These are phyloP conservation scores for Lachnellula subtilissima DNA, from an alignment of 2,329 filamentous ascomycete species.

Conservation along the genomic window DNA sequence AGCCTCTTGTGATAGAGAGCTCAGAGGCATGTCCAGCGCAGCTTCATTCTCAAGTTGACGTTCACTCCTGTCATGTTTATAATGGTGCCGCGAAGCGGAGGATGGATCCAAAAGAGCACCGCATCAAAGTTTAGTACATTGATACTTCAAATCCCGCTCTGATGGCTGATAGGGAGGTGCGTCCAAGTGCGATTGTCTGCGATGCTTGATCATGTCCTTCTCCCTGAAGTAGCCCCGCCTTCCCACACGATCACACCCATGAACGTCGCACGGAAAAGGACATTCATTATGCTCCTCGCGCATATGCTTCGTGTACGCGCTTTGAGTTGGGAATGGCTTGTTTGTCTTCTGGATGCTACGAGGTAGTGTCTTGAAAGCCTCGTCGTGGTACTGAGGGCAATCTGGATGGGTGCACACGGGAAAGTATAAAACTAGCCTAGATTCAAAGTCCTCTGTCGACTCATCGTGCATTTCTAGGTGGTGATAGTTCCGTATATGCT, in stretches of 20 bases:
- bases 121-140: no score
- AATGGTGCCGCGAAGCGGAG: no score
- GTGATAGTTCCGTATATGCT: constrained; percentile 36
- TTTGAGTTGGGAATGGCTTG: constrained; percentile 14
- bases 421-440: constrained; percentile 3
- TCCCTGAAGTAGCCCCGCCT: constrained; percentile 18
- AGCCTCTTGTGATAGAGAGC: no score
- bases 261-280: constrained; percentile 30
- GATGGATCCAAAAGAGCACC: no score
- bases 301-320: constrained; percentile 35
- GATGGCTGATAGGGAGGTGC: neutral
- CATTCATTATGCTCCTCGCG: constrained; percentile 33
- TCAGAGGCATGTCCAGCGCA: no score
- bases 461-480: constrained; percentile 23
- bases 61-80: no score
- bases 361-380: constrained; percentile 8
- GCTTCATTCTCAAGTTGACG: no score
- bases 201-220: constrained; percentile 19
- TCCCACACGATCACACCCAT: constrained; percentile 25
- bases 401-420: constrained; percentile 9
- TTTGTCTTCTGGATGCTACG: neutral
- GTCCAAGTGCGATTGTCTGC: constrained; percentile 4
- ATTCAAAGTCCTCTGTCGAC: neutral
- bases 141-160: no score
- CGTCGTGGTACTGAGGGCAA: constrained; percentile 10